Percentiles rank a stretch among this genome's conserved stretches.
These are phyloP conservation scores for Colletotrichum camelliae DNA, from an alignment of 2,329 filamentous ascomycete genomes.

Conservation along the genomic window DNA sequence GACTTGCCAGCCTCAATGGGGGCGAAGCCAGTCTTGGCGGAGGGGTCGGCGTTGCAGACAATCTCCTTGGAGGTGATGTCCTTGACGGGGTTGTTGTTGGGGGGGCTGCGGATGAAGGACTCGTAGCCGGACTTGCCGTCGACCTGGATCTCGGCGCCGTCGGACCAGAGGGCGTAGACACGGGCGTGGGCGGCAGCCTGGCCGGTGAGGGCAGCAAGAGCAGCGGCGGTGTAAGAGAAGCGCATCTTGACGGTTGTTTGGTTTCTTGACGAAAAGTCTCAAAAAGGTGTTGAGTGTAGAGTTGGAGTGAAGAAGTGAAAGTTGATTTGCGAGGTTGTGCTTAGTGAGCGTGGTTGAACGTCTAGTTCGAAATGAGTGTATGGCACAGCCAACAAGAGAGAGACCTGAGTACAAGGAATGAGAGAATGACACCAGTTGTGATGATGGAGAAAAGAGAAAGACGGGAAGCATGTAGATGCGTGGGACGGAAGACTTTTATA, in stretches of 20 bases:
- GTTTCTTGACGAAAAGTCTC: neutral
- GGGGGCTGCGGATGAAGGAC: constrained; percentile 49
- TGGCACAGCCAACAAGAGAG: constrained; percentile 22
- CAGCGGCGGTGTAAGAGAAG: constrained; percentile 29
- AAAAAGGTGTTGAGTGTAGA: neutral
- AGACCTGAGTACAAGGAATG: constrained; percentile 17
- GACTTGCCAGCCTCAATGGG: constrained; percentile 52
- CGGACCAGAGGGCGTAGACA: constrained; percentile 53
- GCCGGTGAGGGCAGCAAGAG: constrained; percentile 37
- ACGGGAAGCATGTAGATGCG: neutral
- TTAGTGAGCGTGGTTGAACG: constrained; percentile 20
- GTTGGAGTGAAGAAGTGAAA: constrained; percentile 8
- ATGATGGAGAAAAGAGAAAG: neutral
- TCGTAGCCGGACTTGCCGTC: constrained; percentile 36
- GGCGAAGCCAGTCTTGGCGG: constrained; percentile 41
- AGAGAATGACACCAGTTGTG: constrained; percentile 22
- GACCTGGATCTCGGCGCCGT: constrained; percentile 41
- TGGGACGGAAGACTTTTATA: constrained; percentile 14
- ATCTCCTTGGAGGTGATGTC: constrained; percentile 46
- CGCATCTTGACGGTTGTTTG: constrained; percentile 35
- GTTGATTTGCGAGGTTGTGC: constrained; percentile 12
- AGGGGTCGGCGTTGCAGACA: constrained; percentile 49
- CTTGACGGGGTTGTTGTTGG: constrained; percentile 49
- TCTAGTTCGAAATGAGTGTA: constrained; percentile 22
- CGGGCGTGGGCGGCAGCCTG: constrained; percentile 49